Evolutionary conservation across 2,329 filamentous ascomycete species (phyloP).

Genomic region (Ophiognomonia clavigignenti-juglandacearum): DNA sequence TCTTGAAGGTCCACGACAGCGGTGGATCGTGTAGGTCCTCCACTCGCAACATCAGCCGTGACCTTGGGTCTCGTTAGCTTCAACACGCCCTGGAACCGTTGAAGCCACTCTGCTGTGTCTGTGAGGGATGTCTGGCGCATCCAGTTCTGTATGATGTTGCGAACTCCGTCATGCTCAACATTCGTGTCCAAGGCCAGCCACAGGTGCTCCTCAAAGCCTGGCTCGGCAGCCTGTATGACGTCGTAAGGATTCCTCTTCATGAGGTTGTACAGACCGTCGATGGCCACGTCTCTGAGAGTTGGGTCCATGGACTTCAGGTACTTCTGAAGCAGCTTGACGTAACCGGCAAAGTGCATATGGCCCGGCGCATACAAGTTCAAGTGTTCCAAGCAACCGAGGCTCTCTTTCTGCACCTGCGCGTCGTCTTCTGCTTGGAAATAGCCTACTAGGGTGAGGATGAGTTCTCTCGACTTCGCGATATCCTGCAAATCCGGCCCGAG

Average conservation of each 20-base stretch:
- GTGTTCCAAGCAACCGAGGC: slow-evolving; percentile 81
- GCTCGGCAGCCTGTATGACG: slow-evolving; percentile 69
- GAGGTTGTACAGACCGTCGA: slow-evolving; percentile 86
- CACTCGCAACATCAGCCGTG: slow-evolving; percentile 44
- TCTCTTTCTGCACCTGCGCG: slow-evolving; percentile 66
- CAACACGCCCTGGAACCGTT: slow-evolving; percentile 80
- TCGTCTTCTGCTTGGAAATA: slow-evolving; percentile 77
- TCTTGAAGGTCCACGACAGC: slow-evolving; percentile 78
- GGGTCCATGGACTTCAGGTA: slow-evolving; percentile 67
- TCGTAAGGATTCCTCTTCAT: slow-evolving; percentile 90
- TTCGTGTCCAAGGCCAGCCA: slow-evolving; percentile 83
- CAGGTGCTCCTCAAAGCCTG: slow-evolving; percentile 81
- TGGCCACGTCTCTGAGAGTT: slow-evolving; percentile 71
- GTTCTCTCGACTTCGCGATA: slow-evolving; percentile 81
- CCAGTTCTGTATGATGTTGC: slow-evolving; percentile 88
- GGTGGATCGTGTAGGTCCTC: slow-evolving; percentile 35
- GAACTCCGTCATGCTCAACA: slow-evolving; percentile 73
- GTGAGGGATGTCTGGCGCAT: slow-evolving; percentile 79
- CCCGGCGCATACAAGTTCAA: slow-evolving; percentile 86
- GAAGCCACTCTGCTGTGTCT: slow-evolving; percentile 81
- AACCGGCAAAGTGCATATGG: slow-evolving; percentile 76
- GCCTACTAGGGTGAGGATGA: slow-evolving; percentile 80
- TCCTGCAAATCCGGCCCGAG: slow-evolving; percentile 94
- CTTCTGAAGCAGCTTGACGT: slow-evolving; percentile 76
- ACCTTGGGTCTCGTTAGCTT: slow-evolving; percentile 76